phyloP scores from a whole-genome alignment of 2,329 filamentous ascomycete genomes.

The Venturia nashicola region DNA sequence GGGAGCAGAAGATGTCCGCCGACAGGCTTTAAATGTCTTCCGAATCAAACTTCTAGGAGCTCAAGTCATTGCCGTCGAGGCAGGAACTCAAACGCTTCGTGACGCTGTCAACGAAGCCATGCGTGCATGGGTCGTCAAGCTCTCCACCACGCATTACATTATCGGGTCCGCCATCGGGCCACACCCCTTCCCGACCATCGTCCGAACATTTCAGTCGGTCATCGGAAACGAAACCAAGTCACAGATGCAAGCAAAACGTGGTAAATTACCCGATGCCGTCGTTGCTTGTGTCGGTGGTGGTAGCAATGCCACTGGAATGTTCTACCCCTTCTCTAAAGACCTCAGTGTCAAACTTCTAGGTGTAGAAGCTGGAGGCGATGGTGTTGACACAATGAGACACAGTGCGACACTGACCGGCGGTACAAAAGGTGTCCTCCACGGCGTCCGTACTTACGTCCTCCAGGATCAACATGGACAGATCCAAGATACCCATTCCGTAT shows the following conservation, averaged over 20 bases:
- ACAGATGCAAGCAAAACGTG: constrained; percentile 74
- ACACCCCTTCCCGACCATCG: constrained; percentile 95
- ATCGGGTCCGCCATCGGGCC: constrained; percentile 96
- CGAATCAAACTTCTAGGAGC: constrained; percentile 94
- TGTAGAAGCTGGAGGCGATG: constrained; percentile 91
- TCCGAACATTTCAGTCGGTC: constrained; percentile 92
- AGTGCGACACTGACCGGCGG: constrained; percentile 80
- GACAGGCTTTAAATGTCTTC: constrained; percentile 96
- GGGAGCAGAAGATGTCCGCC: constrained; percentile 93
- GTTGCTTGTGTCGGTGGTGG: constrained; percentile 95
- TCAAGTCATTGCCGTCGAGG: constrained; percentile 83
- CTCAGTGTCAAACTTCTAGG: constrained; percentile 76
- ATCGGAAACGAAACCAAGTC: constrained; percentile 91
- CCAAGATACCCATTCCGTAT: constrained; percentile 88
- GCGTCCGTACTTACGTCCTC: constrained; percentile 88
- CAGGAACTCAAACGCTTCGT: constrained; percentile 56
- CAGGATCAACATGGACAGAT: constrained; percentile 92
- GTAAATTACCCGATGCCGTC: constrained; percentile 88
- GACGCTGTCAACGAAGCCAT: constrained; percentile 85
- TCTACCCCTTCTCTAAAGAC: constrained; percentile 88
- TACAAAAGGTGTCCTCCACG: constrained; percentile 85
- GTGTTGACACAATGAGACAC: constrained; percentile 73
- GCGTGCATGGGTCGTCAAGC: constrained; percentile 83
- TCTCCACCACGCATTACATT: constrained; percentile 94
- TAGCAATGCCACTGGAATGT: constrained; percentile 94